A percentile compares a stretch with the other conserved stretches of the same genome.
Conservation (phyloP, 768 basidiomycete genomes). For the Kwoniella botswanensis region DNA sequence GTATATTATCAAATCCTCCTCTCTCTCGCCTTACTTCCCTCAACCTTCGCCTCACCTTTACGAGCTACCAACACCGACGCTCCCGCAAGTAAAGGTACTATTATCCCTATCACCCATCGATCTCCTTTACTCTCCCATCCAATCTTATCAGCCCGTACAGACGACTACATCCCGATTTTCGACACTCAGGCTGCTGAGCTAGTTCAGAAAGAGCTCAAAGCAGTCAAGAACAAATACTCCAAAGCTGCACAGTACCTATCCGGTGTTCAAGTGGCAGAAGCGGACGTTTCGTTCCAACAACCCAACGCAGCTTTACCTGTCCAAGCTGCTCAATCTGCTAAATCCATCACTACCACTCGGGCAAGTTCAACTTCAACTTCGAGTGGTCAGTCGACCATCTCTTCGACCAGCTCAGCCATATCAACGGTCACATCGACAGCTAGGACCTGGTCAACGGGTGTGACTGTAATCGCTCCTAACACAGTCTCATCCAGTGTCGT, state of each 20-base stretch:
- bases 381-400: background rate
- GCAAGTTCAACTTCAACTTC: conserved; percentile 10
- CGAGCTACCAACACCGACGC: conserved; percentile 4
- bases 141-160: conserved; percentile 15
- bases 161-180: conserved; percentile 21
- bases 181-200: conserved; percentile 18
- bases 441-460: conserved; percentile 13
- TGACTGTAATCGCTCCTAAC: conserved; percentile 8
- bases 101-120: conserved; percentile 16
- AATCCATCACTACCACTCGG: background rate
- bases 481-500: background rate
- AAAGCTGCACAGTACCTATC: conserved; percentile 38
- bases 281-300: conserved; percentile 33
- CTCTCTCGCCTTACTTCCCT: conserved; percentile 20
- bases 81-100: conserved; percentile 1
- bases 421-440: conserved; percentile 1
- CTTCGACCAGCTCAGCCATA: conserved; percentile 1
- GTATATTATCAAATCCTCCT: conserved; percentile 19
- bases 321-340: conserved; percentile 10
- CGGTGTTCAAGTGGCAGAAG: conserved; percentile 36
- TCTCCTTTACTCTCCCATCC: conserved; percentile 20
- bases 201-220: conserved; percentile 17
- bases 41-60: conserved; percentile 18
- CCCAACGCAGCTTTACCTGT: conserved; percentile 14
- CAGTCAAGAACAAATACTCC: conserved; percentile 40